Evolutionary conservation across 106 monocot genomes (phyloP).

Genomic region (Acorus gramineus): DNA sequence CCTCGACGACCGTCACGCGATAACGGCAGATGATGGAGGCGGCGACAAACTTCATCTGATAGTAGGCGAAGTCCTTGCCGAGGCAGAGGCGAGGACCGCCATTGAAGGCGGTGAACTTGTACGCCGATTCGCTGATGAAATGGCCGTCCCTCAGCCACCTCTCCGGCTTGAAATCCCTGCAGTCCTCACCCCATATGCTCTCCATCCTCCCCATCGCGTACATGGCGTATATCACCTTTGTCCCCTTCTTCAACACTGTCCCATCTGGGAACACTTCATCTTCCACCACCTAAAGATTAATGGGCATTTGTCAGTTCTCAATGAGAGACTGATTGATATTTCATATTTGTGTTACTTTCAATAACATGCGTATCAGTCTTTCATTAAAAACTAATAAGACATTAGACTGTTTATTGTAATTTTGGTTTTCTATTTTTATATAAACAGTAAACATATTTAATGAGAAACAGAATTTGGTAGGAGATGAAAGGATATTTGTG

Average conservation of each 20-base stretch:
- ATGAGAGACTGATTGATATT: too few species aligned
- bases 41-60: constrained; percentile 75
- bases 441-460: too few species aligned
- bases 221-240: constrained; percentile 79
- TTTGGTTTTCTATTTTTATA: too few species aligned
- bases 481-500: too few species aligned
- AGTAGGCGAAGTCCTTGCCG: constrained; percentile 95
- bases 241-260: constrained; percentile 29
- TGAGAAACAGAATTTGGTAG: too few species aligned
- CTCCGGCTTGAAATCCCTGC: constrained; percentile 81
- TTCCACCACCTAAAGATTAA: too few species aligned
- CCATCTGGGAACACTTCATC: too few species aligned
- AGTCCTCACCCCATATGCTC: constrained; percentile 93
- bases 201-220: constrained; percentile 92
- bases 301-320: too few species aligned
- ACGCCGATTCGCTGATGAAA: constrained; percentile 64
- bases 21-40: constrained; percentile 14
- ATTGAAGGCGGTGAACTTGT: constrained; percentile 96
- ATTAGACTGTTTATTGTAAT: too few species aligned
- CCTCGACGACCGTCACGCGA: constrained; percentile 51
- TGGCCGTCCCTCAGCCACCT: constrained; percentile 37
- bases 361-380: too few species aligned
- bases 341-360: too few species aligned
- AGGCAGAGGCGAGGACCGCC: constrained; percentile 86
- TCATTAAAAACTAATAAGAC: too few species aligned